Evolutionary conservation across 176 grass and related monocot species (phyloP), one percentile per base, ranked within the genome.

Genomic region (Pharus latifolius): DNA sequence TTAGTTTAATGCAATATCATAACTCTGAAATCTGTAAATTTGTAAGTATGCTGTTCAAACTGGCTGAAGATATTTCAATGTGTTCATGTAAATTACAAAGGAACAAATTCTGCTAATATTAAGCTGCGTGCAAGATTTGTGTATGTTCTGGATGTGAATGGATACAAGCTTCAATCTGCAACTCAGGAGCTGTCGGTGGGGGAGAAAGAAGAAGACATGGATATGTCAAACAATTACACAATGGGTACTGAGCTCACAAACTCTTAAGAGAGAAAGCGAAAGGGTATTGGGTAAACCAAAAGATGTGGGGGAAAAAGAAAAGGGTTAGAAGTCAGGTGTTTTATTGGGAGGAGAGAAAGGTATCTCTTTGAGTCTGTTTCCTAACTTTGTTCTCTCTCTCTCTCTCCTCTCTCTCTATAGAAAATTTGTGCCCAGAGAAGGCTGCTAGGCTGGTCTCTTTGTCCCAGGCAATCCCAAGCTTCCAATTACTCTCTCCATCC

Each of bases 311-410:
- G 57, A 27, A 76, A 84, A 78, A 58, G 70, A 62, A 16, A 65
- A 56, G 77, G 49, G 37, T 76, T 72, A 56, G 49, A 49, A 69
- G 71, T 63, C 74, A 65, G 62, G 52, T 63, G 70, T 82, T 87
- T 87, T 80, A 85, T 98, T 56, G 89, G 87, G 85, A 85, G 51
- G 51, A 62, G 89, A 65, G 78, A 93, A 98, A 97, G 89, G 69
- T 25, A 14, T 30, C 48, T 22, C 78, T 74, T 57, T 17, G 56
- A 47, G 19, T 42, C 63, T 54, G 51, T 28, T 77, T 64, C 63
- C 46, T 47, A 48, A 28, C 56, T 75, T 56, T 74, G 27, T 88
- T 22, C 70, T 30, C 67, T 50, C 33, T 22, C n/a, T n/a, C n/a
- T 18, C 28, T 30, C 13, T 47, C n/a, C 14, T 67, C 20, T 32